phyloP scores from a whole-genome alignment of 1,284 basidiomycete species.

The Psilocybe mexicana region DNA sequence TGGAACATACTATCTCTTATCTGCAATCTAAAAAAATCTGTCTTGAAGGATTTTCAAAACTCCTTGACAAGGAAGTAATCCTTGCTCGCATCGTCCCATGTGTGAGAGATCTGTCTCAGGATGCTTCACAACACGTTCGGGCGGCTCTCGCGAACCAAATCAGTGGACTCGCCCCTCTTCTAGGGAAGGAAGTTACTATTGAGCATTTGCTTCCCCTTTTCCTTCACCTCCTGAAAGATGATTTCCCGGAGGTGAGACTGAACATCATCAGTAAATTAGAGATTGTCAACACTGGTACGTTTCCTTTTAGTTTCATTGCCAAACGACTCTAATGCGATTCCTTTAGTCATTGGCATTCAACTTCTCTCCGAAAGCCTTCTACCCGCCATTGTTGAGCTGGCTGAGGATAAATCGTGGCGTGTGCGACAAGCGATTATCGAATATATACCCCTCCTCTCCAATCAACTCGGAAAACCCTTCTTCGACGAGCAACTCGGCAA shows the following conservation, averaged over 20 bases:
- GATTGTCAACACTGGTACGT: slow-evolving; percentile 88
- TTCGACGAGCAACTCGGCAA: slow-evolving; percentile 98
- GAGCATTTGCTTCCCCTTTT: slow-evolving; percentile 98
- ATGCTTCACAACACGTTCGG: slow-evolving; percentile 95
- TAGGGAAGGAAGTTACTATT: slow-evolving; percentile 93
- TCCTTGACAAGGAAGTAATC: slow-evolving; percentile 94
- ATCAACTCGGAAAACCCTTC: slow-evolving; percentile 94
- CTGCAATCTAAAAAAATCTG: slow-evolving; percentile 11
- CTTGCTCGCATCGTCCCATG: slow-evolving; percentile 94
- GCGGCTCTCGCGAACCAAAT: slow-evolving; percentile 97
- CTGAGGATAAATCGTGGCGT: slow-evolving; percentile 99
- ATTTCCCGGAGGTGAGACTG: slow-evolving; percentile 96
- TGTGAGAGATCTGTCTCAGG: slow-evolving; percentile 92
- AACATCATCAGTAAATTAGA: slow-evolving; percentile 99
- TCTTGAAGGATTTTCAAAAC: slow-evolving; percentile 86
- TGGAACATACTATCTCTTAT: background rate
- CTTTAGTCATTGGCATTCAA: slow-evolving; percentile 93
- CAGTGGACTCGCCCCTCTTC: slow-evolving; percentile 93
- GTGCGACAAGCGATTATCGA: slow-evolving; percentile 99
- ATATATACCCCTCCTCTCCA: slow-evolving; percentile 94
- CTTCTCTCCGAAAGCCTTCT: slow-evolving; percentile 93
- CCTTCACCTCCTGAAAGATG: slow-evolving; percentile 96
- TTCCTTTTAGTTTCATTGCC: background rate
- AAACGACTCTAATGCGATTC: background rate
- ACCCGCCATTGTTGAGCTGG: slow-evolving; percentile 96